These are phyloP conservation scores for Cladosporium austrohemisphaericum DNA, from an alignment of 2,329 filamentous ascomycete genomes.

Conservation along the genomic window DNA sequence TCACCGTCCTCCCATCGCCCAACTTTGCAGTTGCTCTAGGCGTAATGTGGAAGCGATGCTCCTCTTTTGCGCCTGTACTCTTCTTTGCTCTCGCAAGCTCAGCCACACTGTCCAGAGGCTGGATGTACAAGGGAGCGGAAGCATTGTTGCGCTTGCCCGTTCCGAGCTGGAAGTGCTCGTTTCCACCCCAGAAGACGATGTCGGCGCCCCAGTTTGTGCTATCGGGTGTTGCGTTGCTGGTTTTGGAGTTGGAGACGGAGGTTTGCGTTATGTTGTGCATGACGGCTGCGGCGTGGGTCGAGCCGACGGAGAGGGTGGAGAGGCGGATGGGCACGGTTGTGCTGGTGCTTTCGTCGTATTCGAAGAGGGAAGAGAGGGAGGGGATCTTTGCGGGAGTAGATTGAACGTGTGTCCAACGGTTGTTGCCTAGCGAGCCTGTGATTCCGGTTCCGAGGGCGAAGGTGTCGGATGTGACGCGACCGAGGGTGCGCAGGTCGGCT, in stretches of 20 bases:
- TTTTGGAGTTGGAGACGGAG: conserved; percentile 45
- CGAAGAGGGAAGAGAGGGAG: conserved; percentile 73
- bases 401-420: conserved; percentile 86
- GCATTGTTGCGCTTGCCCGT: conserved; percentile 84
- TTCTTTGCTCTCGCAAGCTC: conserved; percentile 59
- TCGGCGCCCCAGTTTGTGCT: conserved; percentile 87
- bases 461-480: conserved; percentile 66
- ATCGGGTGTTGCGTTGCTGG: conserved; percentile 46
- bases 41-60: conserved; percentile 76
- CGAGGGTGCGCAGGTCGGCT: conserved; percentile 42
- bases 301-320: conserved; percentile 67
- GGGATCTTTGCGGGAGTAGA: conserved; percentile 75
- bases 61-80: conserved; percentile 57
- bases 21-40: conserved; percentile 68
- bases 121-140: conserved; percentile 71
- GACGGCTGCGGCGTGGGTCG: conserved; percentile 75
- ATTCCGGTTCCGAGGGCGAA: conserved; percentile 88
- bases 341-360: conserved; percentile 74
- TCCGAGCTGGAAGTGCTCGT: conserved; percentile 89
- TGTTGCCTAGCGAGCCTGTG: conserved; percentile 75
- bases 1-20: conserved; percentile 63
- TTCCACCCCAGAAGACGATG: conserved; percentile 89
- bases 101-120: conserved; percentile 64
- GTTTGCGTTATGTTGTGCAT: conserved; percentile 72
- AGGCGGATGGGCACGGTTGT: conserved; percentile 73